A percentile compares a stretch with the other conserved stretches of the same genome.
Conservation (phyloP, 345 rosid genomes). For the Punica granatum region DNA sequence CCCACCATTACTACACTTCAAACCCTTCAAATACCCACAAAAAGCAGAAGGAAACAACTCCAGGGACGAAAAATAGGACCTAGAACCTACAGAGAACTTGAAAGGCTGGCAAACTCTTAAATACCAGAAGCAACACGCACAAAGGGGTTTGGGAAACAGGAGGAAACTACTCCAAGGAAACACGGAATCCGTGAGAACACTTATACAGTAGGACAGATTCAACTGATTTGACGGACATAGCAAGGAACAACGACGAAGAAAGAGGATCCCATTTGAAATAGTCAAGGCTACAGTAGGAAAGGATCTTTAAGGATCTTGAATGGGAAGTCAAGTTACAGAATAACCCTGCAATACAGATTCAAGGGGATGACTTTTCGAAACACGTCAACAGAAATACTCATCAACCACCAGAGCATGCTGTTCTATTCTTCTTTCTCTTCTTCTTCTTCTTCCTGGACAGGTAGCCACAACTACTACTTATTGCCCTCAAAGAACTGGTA, state of each 20-base stretch:
- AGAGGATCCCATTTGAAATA: slow-evolving; percentile 37
- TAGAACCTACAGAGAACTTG: background rate
- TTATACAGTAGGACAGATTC: background rate
- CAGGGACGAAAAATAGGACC: slow-evolving; percentile 8
- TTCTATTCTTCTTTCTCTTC: slow-evolving; percentile 8
- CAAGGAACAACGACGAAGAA: slow-evolving; percentile 22
- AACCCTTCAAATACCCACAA: slow-evolving; percentile 20
- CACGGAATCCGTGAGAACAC: background rate
- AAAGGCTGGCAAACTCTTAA: background rate
- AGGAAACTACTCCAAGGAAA: background rate
- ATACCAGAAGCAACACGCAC: background rate
- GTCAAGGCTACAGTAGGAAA: background rate
- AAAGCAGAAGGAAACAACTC: slow-evolving; percentile 9
- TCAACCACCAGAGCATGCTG: slow-evolving; percentile 76
- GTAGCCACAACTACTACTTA: background rate
- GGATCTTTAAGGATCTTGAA: slow-evolving; percentile 3
- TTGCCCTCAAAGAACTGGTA: background rate
- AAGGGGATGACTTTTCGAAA: slow-evolving; percentile 47
- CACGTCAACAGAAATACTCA: slow-evolving; percentile 41
- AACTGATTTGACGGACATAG: slow-evolving; percentile 35
- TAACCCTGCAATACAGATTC: slow-evolving; percentile 84
- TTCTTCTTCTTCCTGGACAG: background rate
- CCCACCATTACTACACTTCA: slow-evolving; percentile 88
- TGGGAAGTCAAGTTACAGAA: slow-evolving; percentile 39
- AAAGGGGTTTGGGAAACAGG: background rate